phyloP scores from a whole-genome alignment of 768 basidiomycete genomes.

The Pisolithus sp. region DNA sequence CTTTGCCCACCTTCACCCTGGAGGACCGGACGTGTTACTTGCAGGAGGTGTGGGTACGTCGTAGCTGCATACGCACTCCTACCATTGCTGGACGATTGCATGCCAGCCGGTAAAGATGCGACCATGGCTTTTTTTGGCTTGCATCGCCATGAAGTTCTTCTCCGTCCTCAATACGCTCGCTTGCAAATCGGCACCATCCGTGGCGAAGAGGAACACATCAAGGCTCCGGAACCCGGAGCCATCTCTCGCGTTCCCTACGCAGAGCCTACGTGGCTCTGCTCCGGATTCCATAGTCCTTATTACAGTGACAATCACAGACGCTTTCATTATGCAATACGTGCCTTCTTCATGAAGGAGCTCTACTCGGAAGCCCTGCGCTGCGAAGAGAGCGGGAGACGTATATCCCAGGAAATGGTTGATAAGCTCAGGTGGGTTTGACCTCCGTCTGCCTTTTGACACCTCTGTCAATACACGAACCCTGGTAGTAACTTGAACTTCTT shows the following conservation, averaged over 20 bases:
- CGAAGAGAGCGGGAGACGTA: conserved; percentile 84
- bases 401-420: conserved; percentile 79
- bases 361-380: conserved; percentile 66
- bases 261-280: conserved; percentile 75
- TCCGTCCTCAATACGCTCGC: conserved; percentile 64
- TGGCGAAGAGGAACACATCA: conserved; percentile 53
- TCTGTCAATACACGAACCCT: not conserved
- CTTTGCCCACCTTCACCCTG: conserved; percentile 80
- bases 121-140: conserved; percentile 81
- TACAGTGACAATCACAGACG: conserved; percentile 66
- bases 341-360: conserved; percentile 72
- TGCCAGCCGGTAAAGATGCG: conserved; percentile 61
- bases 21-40: conserved; percentile 70
- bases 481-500: conserved; percentile 68
- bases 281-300: conserved; percentile 69
- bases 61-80: not conserved
- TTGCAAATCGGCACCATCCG: conserved; percentile 59
- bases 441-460: not conserved
- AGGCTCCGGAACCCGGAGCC: conserved; percentile 50
- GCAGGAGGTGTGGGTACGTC: conserved; percentile 58
- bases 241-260: conserved; percentile 76
- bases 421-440: conserved; percentile 60
- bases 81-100: not conserved
- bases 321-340: conserved; percentile 72
- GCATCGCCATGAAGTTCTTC: conserved; percentile 76